Percentiles rank a stretch among this genome's conserved stretches.
Evolutionary conservation across 805 yeast genomes (phyloP).

Genomic region (Wickerhamiella brachini): DNA sequence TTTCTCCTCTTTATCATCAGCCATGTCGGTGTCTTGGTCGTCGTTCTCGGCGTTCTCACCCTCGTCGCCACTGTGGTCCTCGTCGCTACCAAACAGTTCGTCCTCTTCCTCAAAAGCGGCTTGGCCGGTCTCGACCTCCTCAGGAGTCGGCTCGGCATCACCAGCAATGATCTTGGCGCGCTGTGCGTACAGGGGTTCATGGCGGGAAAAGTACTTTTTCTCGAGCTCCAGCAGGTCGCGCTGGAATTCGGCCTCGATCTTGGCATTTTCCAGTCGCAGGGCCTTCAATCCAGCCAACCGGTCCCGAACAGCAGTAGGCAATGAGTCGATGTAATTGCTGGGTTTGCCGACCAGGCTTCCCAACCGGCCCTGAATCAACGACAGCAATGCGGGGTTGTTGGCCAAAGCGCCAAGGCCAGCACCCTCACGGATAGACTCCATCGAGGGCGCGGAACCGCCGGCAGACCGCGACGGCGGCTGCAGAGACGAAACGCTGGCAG

Average conservation of each 20-base stretch:
- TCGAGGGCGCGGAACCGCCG: constrained; percentile 23
- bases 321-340: constrained; percentile 68
- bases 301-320: constrained; percentile 59
- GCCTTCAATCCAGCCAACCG: constrained; percentile 74
- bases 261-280: constrained; percentile 64
- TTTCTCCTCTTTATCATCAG: constrained; percentile 28
- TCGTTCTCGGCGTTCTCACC: constrained; percentile 27
- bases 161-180: constrained; percentile 68
- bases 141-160: constrained; percentile 56
- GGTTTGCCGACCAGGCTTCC: constrained; percentile 74
- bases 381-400: constrained; percentile 69
- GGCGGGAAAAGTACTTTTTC: constrained; percentile 56
- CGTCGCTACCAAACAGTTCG: constrained; percentile 31
- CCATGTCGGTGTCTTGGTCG: constrained; percentile 17
- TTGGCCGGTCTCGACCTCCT: constrained; percentile 69
- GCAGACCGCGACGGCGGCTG: constrained; percentile 15
- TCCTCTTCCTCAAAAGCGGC: constrained; percentile 45
- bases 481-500: constrained; percentile 69
- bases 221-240: constrained; percentile 77
- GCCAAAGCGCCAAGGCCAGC: constrained; percentile 25
- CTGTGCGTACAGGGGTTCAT: constrained; percentile 60
- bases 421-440: constrained; percentile 57
- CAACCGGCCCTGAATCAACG: constrained; percentile 81
- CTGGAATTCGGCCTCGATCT: constrained; percentile 83
- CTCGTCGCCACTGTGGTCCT: constrained; percentile 30